Conservation (phyloP, 768 basidiomycete species). For the Naganishia antarctica region DNA sequence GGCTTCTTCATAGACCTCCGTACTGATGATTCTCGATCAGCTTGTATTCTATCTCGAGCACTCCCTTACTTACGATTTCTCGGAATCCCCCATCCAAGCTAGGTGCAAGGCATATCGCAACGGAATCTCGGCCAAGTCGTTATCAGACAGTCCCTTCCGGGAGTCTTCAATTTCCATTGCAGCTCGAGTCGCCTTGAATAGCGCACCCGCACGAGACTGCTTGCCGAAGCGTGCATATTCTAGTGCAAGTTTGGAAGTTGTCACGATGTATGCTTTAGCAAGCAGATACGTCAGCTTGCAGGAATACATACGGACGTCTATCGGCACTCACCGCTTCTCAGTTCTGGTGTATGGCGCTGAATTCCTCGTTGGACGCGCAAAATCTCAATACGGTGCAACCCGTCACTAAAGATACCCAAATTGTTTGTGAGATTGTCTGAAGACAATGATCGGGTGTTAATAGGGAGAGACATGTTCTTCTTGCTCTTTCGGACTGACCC, state of each 20-base stretch:
- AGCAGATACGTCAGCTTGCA: neutral
- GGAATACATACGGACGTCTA: neutral
- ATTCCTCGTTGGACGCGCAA: conserved; percentile 64
- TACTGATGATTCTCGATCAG: neutral
- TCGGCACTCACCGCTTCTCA: conserved; percentile 53
- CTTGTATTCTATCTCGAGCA: neutral
- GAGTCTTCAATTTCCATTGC: conserved; percentile 20
- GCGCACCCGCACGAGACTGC: conserved; percentile 59
- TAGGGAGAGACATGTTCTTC: neutral
- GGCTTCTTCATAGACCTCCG: conserved; percentile 3
- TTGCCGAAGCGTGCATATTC: conserved; percentile 79
- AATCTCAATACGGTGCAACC: conserved; percentile 62
- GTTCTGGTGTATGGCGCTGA: conserved; percentile 54
- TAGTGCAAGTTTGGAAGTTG: conserved; percentile 68
- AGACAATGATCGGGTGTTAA: neutral
- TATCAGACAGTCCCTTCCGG: conserved; percentile 54
- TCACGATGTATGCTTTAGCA: conserved; percentile 58
- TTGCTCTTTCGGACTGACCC: conserved; percentile 7
- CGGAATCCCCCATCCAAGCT: conserved; percentile 59
- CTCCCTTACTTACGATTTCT: conserved; percentile 23
- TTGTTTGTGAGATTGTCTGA: conserved; percentile 3
- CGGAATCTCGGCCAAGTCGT: conserved; percentile 57
- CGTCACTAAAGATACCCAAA: conserved; percentile 65
- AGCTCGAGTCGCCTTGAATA: conserved; percentile 54
- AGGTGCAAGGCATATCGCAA: conserved; percentile 65